phyloP scores from a whole-genome alignment of 2,329 filamentous ascomycete species.

The Penicillium palitans region DNA sequence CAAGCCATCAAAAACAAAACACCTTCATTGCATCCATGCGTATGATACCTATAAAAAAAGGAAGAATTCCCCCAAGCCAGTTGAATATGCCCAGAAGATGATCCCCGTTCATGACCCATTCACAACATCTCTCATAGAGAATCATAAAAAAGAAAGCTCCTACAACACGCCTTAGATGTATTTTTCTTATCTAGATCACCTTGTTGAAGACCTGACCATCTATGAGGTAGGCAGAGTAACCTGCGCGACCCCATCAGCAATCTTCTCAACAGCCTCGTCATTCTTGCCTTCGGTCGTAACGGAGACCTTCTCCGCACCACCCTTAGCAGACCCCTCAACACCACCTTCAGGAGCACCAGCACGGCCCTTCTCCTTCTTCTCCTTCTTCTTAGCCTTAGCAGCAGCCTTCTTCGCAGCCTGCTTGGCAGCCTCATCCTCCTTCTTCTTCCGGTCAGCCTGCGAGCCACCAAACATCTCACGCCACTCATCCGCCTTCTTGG shows the following conservation, averaged over 20 bases:
- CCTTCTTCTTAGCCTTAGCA: slow-evolving; percentile 37
- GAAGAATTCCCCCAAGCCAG: slow-evolving; percentile 4
- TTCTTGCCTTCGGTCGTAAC: slow-evolving; percentile 25
- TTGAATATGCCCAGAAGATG: slow-evolving; percentile 6
- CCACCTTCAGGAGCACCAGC: slow-evolving; percentile 25
- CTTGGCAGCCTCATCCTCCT: slow-evolving; percentile 57
- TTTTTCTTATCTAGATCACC: neutral
- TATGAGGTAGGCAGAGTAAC: slow-evolving; percentile 46
- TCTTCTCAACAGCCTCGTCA: slow-evolving; percentile 42
- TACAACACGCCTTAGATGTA: slow-evolving; percentile 7
- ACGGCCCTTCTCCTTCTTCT: slow-evolving; percentile 40
- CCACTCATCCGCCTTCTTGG: slow-evolving; percentile 82
- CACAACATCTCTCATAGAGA: slow-evolving; percentile 9
- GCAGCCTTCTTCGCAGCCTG: slow-evolving; percentile 40
- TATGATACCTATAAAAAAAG: slow-evolving; percentile 7
- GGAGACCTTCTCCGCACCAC: slow-evolving; percentile 31
- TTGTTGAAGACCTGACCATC: neutral
- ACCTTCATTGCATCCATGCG: slow-evolving; percentile 10
- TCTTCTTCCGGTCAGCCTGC: slow-evolving; percentile 66
- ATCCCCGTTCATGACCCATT: slow-evolving; percentile 5
- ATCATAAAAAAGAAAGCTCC: slow-evolving; percentile 2
- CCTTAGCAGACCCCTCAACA: slow-evolving; percentile 41
- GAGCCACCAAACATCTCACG: slow-evolving; percentile 70
- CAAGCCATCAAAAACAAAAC: neutral
- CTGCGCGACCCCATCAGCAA: slow-evolving; percentile 45